Percentiles rank a stretch among this genome's conserved stretches.
Conservation (phyloP, 2,329 filamentous ascomycete genomes). For the Colletotrichum orbiculare region DNA sequence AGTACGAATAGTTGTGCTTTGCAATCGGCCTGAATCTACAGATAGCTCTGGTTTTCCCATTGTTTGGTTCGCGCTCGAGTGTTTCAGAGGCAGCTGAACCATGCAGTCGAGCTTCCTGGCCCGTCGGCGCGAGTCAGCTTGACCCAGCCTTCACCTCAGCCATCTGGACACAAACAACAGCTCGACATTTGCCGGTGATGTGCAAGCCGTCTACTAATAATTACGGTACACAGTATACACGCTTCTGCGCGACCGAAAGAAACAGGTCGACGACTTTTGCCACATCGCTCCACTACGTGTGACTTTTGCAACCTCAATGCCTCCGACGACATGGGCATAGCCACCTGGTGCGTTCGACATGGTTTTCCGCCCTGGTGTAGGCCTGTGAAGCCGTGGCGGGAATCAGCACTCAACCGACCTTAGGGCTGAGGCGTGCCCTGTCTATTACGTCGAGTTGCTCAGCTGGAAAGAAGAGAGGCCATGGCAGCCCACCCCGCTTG, state of each 20-base stretch:
- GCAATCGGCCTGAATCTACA: not conserved
- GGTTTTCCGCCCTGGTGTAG: conserved; percentile 2
- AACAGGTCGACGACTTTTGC: conserved; percentile 26
- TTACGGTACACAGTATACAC: too few relatives aligned
- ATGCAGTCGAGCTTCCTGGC: conserved; percentile 13
- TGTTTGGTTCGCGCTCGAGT: conserved; percentile 15
- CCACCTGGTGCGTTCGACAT: conserved; percentile 7
- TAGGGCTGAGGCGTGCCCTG: conserved; percentile 32
- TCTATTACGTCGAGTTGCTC: conserved; percentile 16
- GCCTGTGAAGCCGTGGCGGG: conserved; percentile 1
- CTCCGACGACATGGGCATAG: conserved; percentile 4
- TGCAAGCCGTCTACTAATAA: not conserved
- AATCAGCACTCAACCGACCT: conserved; percentile 12
- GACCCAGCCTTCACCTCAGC: conserved; percentile 12
- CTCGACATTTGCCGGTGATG: conserved; percentile 21
- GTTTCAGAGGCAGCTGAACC: conserved; percentile 20
- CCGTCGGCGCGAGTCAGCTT: conserved; percentile 16
- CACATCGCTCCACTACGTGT: conserved; percentile 14
- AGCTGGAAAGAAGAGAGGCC: conserved; percentile 20
- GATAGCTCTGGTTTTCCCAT: not conserved
- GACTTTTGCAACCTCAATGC: not conserved
- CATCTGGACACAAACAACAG: conserved; percentile 1
- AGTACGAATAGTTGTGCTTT: not conserved
- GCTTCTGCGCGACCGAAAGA: conserved; percentile 10
- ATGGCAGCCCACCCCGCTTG: not conserved